These are phyloP conservation scores for Monosporascus cannonballus DNA, from an alignment of 2,329 filamentous ascomycete species.

Conservation along the genomic window DNA sequence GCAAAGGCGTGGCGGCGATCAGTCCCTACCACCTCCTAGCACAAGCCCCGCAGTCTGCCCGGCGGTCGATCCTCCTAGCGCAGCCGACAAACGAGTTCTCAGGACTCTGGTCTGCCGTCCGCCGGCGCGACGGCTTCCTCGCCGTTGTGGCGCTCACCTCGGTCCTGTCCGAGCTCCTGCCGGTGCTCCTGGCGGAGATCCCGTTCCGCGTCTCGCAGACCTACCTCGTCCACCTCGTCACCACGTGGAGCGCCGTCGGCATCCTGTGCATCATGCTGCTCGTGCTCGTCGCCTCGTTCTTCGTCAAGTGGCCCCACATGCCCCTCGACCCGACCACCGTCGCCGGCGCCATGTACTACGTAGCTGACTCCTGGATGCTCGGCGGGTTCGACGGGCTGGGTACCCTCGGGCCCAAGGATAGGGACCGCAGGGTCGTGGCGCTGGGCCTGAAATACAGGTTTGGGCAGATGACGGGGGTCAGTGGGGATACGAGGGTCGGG, in stretches of 20 bases:
- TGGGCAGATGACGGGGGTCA: conserved; percentile 25
- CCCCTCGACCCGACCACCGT: conserved; percentile 30
- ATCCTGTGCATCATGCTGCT: conserved; percentile 31
- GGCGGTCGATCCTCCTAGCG: conserved; percentile 28
- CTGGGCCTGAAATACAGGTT: conserved; percentile 26
- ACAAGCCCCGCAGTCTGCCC: conserved; percentile 17
- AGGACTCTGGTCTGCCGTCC: conserved; percentile 27
- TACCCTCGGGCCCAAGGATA: conserved; percentile 19
- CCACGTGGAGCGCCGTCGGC: conserved; percentile 26
- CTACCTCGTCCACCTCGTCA: conserved; percentile 24
- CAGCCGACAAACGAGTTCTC: conserved; percentile 26
- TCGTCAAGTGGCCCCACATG: conserved; percentile 29
- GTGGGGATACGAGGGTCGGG: conserved; percentile 18
- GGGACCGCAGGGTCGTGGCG: conserved; percentile 24
- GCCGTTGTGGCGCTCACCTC: conserved; percentile 25
- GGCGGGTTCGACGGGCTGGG: conserved; percentile 23
- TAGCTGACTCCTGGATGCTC: conserved; percentile 29
- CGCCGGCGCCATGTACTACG: conserved; percentile 29
- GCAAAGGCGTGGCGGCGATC: conserved; percentile 28
- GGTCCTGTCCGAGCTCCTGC: conserved; percentile 31
- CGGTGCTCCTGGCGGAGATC: conserved; percentile 32
- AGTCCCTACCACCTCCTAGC: conserved; percentile 31
- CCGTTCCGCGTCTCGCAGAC: conserved; percentile 31
- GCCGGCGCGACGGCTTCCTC: conserved; percentile 27
- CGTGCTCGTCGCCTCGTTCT: conserved; percentile 26